Percentiles rank a stretch among this genome's conserved stretches.
phyloP scores from a whole-genome alignment of 495 filamentous ascomycete genomes.

The Pseudevernia furfuracea region DNA sequence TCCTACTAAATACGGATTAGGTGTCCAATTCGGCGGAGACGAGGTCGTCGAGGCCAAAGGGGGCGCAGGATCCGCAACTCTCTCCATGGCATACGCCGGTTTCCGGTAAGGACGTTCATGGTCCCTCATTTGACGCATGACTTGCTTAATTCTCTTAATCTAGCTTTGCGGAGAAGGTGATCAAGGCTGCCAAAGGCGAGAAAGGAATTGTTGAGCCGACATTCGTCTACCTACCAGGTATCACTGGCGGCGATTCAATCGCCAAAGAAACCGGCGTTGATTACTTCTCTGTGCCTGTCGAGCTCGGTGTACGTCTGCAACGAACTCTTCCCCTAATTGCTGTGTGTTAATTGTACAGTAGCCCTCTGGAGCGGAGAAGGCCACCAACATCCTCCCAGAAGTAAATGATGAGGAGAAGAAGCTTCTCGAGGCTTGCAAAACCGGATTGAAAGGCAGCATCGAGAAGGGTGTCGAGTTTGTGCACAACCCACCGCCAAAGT shows the following conservation, averaged over 20 bases:
- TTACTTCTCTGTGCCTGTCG: slow-evolving; percentile 92
- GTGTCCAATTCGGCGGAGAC: slow-evolving; percentile 95
- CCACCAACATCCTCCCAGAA: slow-evolving; percentile 62
- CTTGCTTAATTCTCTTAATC: slow-evolving; percentile 25
- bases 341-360: slow-evolving; percentile 38
- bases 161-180: slow-evolving; percentile 85
- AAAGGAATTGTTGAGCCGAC: slow-evolving; percentile 89
- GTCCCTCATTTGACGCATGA: background rate
- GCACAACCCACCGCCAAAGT: slow-evolving; percentile 74
- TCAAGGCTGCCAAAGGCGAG: slow-evolving; percentile 81
- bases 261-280: slow-evolving; percentile 73
- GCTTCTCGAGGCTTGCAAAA: slow-evolving; percentile 65
- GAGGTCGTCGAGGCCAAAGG: slow-evolving; percentile 99
- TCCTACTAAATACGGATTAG: slow-evolving; percentile 33
- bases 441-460: slow-evolving; percentile 84
- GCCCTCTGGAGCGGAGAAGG: slow-evolving; percentile 76
- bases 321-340: background rate
- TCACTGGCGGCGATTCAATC: slow-evolving; percentile 79
- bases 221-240: slow-evolving; percentile 86
- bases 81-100: slow-evolving; percentile 96
- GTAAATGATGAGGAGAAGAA: slow-evolving; percentile 78
- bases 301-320: slow-evolving; percentile 74
- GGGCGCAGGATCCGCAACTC: slow-evolving; percentile 86
- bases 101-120: slow-evolving; percentile 57
- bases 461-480: slow-evolving; percentile 84